phyloP scores from a whole-genome alignment of 371 early-diverging fungal species.

The Conidiobolus incongruus region DNA sequence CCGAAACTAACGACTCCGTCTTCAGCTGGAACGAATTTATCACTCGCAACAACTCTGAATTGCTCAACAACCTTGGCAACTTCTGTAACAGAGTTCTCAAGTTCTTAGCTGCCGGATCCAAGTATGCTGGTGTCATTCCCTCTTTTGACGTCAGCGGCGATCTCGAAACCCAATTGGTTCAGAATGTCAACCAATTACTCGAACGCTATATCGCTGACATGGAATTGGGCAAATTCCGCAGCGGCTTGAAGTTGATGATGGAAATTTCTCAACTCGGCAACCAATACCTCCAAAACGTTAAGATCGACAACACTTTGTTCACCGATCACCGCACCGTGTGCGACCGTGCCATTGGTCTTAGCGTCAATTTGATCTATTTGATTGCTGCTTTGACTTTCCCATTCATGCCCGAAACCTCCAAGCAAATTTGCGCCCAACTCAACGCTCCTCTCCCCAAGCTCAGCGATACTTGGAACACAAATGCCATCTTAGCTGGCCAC shows the following conservation, averaged over 20 bases:
- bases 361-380: slow-evolving; percentile 72
- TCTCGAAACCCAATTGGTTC: slow-evolving; percentile 33
- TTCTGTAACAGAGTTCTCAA: slow-evolving; percentile 95
- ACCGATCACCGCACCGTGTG: slow-evolving; percentile 48
- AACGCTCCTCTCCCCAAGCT: slow-evolving; percentile 55
- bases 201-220: slow-evolving; percentile 52
- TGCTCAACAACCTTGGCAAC: slow-evolving; percentile 97
- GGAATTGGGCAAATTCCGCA: slow-evolving; percentile 69
- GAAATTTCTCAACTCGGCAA: slow-evolving; percentile 91
- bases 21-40: slow-evolving; percentile 94
- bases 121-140: slow-evolving; percentile 66
- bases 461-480: slow-evolving; percentile 41
- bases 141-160: slow-evolving; percentile 18
- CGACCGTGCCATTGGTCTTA: slow-evolving; percentile 63
- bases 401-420: slow-evolving; percentile 80
- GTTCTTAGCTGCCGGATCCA: slow-evolving; percentile 60
- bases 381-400: slow-evolving; percentile 74
- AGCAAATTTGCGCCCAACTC: slow-evolving; percentile 51
- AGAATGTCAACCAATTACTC: slow-evolving; percentile 62
- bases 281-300: slow-evolving; percentile 81
- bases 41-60: slow-evolving; percentile 82
- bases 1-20: slow-evolving; percentile 91
- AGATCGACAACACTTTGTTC: slow-evolving; percentile 72
- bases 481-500: slow-evolving; percentile 53
- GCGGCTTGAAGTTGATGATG: slow-evolving; percentile 72